Conservation (phyloP, 2,329 filamentous ascomycete species). For the Diplocarpon rosae region DNA sequence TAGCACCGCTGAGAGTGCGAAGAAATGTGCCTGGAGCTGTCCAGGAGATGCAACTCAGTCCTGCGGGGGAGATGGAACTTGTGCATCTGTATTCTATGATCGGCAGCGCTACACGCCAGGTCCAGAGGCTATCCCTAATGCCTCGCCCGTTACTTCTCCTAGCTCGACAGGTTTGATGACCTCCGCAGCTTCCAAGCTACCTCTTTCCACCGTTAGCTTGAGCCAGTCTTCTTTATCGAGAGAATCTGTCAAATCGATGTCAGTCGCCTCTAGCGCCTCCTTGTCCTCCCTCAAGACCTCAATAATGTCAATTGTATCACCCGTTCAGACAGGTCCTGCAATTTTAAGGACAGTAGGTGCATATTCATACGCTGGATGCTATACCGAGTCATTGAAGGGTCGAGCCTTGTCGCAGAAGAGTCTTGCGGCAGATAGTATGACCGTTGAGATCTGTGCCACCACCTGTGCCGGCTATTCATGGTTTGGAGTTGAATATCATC, state of each 20-base stretch:
- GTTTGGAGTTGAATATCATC: slow-evolving; percentile 28
- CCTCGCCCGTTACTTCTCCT: neutral
- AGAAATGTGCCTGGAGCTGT: slow-evolving; percentile 16
- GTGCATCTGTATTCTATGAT: slow-evolving; percentile 28
- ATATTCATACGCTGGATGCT: slow-evolving; percentile 24
- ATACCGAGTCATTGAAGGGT: slow-evolving; percentile 23
- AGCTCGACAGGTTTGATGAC: neutral
- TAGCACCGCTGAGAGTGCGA: slow-evolving; percentile 18
- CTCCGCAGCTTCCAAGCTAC: neutral
- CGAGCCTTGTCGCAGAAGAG: slow-evolving; percentile 18
- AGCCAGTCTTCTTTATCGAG: neutral
- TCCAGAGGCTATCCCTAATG: slow-evolving; percentile 13
- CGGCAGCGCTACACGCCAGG: slow-evolving; percentile 21
- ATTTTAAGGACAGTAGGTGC: slow-evolving; percentile 7
- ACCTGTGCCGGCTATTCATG: slow-evolving; percentile 21
- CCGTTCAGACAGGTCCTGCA: slow-evolving; percentile 3
- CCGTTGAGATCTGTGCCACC: slow-evolving; percentile 23
- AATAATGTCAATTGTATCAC: neutral
- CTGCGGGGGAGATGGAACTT: slow-evolving; percentile 25
- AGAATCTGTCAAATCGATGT: neutral
- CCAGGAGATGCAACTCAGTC: slow-evolving; percentile 15
- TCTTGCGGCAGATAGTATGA: slow-evolving; percentile 17
- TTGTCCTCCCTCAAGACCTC: neutral
- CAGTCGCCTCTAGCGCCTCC: neutral
- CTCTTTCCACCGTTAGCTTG: neutral